phyloP scores from a whole-genome alignment of 345 rosid genomes.

The Orychophragmus violaceus region DNA sequence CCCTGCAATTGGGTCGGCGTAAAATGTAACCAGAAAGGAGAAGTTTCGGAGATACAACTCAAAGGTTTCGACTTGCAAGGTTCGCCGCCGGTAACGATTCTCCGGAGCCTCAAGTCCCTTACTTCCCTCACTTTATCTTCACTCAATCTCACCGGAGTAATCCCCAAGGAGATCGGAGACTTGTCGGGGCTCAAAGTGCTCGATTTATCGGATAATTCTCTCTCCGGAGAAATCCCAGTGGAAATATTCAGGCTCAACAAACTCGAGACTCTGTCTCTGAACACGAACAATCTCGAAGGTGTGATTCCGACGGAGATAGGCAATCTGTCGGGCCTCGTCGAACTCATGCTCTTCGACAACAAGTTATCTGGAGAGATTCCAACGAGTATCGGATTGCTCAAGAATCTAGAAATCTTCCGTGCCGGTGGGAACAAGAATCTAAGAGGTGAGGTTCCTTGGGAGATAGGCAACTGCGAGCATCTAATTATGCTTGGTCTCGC shows the following conservation, averaged over 20 bases:
- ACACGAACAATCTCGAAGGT: slow-evolving; percentile 59
- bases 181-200: slow-evolving; percentile 32
- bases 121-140: slow-evolving; percentile 58
- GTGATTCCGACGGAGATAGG: slow-evolving; percentile 53
- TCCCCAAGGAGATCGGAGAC: slow-evolving; percentile 51
- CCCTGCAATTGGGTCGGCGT: slow-evolving; percentile 80
- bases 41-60: slow-evolving; percentile 47
- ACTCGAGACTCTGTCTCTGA: slow-evolving; percentile 54
- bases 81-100: slow-evolving; percentile 49
- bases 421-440: slow-evolving; percentile 86
- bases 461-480: slow-evolving; percentile 65
- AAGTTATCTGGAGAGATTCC: slow-evolving; percentile 66
- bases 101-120: slow-evolving; percentile 50
- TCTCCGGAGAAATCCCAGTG: slow-evolving; percentile 57
- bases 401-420: slow-evolving; percentile 52
- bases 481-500: slow-evolving; percentile 66
- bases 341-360: slow-evolving; percentile 60
- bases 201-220: slow-evolving; percentile 66
- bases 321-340: slow-evolving; percentile 46
- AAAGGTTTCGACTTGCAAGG: slow-evolving; percentile 57
- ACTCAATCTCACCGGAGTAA: slow-evolving; percentile 61
- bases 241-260: slow-evolving; percentile 50
- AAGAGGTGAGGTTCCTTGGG: slow-evolving; percentile 59
- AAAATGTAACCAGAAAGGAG: slow-evolving; percentile 47
- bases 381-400: slow-evolving; percentile 46